Evolutionary conservation across 495 filamentous ascomycete species (phyloP).

Genomic region (Diplogelasinospora grovesii): DNA sequence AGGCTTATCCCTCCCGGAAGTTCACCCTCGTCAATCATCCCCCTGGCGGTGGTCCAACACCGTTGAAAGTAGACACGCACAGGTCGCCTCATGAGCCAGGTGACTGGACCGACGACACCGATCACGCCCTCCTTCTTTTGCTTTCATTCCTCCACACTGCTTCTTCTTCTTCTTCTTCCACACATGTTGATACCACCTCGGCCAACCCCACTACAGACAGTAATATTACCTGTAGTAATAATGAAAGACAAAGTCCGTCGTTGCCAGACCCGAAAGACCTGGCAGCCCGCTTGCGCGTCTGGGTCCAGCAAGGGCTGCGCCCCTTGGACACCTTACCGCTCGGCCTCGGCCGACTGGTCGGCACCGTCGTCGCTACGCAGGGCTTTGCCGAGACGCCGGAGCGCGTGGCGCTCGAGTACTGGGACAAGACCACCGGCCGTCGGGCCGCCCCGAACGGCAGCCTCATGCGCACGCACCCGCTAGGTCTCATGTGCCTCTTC

Average conservation of each 20-base stretch:
- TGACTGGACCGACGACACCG: conserved; percentile 49
- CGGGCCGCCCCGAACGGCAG: conserved; percentile 41
- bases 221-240: too few species aligned
- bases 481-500: conserved; percentile 35
- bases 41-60: conserved; percentile 15
- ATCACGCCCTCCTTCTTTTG: conserved; percentile 39
- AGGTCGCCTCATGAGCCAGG: conserved; percentile 27
- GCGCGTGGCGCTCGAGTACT: conserved; percentile 23
- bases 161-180: neutral
- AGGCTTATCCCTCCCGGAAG: conserved; percentile 25
- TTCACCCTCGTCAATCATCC: conserved; percentile 25
- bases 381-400: conserved; percentile 28
- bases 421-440: conserved; percentile 24
- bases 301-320: conserved; percentile 34
- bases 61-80: conserved; percentile 32
- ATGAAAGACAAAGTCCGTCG: neutral
- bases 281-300: conserved; percentile 33
- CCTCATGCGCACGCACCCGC: conserved; percentile 41
- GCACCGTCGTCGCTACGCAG: conserved; percentile 21
- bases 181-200: too few species aligned
- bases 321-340: conserved; percentile 35
- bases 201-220: neutral
- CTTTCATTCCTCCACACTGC: conserved; percentile 36
- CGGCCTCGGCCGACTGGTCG: conserved; percentile 35
- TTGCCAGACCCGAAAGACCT: conserved; percentile 24